Evolutionary conservation across 805 yeast species (phyloP).

Genomic region (Cyberlindnera xylosilytica): DNA sequence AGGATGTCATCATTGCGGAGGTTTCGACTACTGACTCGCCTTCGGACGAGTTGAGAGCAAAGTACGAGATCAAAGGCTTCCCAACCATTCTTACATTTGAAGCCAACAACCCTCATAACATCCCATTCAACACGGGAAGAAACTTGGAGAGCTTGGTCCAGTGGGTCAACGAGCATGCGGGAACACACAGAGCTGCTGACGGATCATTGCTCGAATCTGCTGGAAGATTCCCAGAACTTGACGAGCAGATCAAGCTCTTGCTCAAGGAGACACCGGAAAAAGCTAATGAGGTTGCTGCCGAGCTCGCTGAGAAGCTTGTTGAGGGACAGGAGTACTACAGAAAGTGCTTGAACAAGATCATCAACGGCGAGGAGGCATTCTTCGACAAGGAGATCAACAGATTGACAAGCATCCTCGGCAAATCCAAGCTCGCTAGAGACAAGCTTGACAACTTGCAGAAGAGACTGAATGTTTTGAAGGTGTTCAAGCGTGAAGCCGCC

Average conservation of each 20-base stretch:
- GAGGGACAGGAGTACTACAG: constrained; percentile 43
- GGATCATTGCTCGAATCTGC: constrained; percentile 33
- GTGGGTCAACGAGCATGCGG: constrained; percentile 44
- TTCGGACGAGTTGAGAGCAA: constrained; percentile 37
- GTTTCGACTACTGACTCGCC: constrained; percentile 43
- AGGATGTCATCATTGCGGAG: constrained; percentile 39
- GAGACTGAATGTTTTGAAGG: constrained; percentile 46
- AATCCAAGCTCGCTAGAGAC: constrained; percentile 30
- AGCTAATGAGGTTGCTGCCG: constrained; percentile 28
- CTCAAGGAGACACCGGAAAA: constrained; percentile 25
- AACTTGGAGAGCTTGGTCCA: constrained; percentile 48
- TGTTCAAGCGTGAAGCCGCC: no score
- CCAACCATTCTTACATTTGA: constrained; percentile 52
- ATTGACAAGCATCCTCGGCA: constrained; percentile 38
- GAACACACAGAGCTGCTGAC: constrained; percentile 33
- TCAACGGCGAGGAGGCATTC: constrained; percentile 41
- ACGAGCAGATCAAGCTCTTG: constrained; percentile 25
- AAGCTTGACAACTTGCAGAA: constrained; percentile 48
- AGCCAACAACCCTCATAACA: constrained; percentile 32
- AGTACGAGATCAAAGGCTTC: constrained; percentile 40
- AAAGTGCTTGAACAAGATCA: constrained; percentile 42
- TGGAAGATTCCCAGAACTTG: constrained; percentile 21
- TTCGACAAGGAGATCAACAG: constrained; percentile 41
- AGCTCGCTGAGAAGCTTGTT: constrained; percentile 26
- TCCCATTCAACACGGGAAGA: constrained; percentile 36